Base-by-base conservation (phyloP, 441 rosid genomes). In the Hura crepitans region DNA sequence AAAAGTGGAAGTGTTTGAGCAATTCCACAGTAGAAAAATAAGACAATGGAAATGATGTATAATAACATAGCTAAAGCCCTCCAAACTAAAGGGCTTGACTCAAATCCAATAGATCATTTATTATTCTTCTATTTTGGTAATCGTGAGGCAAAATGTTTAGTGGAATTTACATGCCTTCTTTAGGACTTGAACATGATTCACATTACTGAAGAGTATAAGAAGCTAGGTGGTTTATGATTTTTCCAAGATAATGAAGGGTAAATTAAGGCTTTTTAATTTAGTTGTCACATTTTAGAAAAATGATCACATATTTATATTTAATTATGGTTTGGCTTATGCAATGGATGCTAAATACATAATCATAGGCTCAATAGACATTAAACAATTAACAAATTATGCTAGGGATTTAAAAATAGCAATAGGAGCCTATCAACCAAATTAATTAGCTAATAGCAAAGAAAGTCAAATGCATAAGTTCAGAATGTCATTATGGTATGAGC, bases 401-500 rank as follows among this genome's bases (percentile, higher is more conserved):
- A 87, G 98, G 66, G 97, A 93, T 83, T 72, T 91, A n/a, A 97
- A 93, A 81, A 91, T 93, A 59, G 98, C 96, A 30, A 89, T 91
- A 93, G 98, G 94, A 80, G 97, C 82, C 7, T 91, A 81, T 69
- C 97, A 91, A 69, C 96, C 96, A 51, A 76, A 83, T 67, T 91
- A 91, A 78, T 75, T 74, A 3, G 68, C 58, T 43, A 66, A 58
- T 33, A 39, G 50, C 2, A 28, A 66, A 12, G 59, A 47, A 23
- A 64, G 75, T 62, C 75, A 87, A 75, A 83, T 88, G 0, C 81
- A 83, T 22, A 85, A 85, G 23, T 81, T 84, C 55, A 79, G 87
- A 73, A 83, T 85, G 83, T 86, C 81, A 10, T 76, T 86, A 4
- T 86, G 89, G 90, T 81, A 79, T 0, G 86, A 83, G 68, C 89